phyloP scores from a whole-genome alignment of 129 eudicot genomes.

The Chrysanthemum seticuspe region DNA sequence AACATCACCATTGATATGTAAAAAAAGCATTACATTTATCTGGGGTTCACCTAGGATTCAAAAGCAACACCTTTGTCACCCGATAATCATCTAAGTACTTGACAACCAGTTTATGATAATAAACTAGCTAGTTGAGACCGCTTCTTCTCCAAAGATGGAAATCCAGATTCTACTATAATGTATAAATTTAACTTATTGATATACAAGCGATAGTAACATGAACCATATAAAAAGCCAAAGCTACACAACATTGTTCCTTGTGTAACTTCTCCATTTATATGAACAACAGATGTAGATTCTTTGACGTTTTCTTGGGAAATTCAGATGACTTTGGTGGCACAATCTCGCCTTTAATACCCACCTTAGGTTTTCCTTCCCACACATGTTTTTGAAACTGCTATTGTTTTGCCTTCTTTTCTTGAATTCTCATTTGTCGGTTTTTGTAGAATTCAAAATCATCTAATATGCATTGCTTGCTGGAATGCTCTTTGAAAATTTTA shows the following conservation, averaged over 20 bases:
- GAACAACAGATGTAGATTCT: slow-evolving; percentile 33
- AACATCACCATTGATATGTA: neutral
- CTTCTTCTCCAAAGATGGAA: slow-evolving; percentile 3
- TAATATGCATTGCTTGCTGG: slow-evolving; percentile 65
- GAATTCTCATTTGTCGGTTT: slow-evolving; percentile 64
- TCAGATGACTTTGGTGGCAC: slow-evolving; percentile 36
- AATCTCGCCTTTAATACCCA: slow-evolving; percentile 33
- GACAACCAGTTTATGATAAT: slow-evolving; percentile 3
- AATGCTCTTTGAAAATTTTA: slow-evolving; percentile 64
- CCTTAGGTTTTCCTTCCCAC: slow-evolving; percentile 62
- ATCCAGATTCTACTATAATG: neutral
- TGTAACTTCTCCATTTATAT: slow-evolving; percentile 34
- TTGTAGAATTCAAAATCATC: slow-evolving; percentile 88
- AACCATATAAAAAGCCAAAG: neutral
- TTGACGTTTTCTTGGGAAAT: slow-evolving; percentile 26
- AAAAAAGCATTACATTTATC: neutral
- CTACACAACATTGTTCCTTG: slow-evolving; percentile 15
- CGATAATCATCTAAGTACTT: neutral
- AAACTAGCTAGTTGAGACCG: neutral
- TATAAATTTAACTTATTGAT: neutral
- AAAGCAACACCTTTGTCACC: neutral
- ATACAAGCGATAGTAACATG: neutral
- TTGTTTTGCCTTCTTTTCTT: slow-evolving; percentile 75
- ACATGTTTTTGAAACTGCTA: slow-evolving; percentile 70
- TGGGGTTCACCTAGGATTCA: slow-evolving; percentile 9